Conservation (phyloP, 2,329 filamentous ascomycete genomes). For the Aureobasidium subglaciale region DNA sequence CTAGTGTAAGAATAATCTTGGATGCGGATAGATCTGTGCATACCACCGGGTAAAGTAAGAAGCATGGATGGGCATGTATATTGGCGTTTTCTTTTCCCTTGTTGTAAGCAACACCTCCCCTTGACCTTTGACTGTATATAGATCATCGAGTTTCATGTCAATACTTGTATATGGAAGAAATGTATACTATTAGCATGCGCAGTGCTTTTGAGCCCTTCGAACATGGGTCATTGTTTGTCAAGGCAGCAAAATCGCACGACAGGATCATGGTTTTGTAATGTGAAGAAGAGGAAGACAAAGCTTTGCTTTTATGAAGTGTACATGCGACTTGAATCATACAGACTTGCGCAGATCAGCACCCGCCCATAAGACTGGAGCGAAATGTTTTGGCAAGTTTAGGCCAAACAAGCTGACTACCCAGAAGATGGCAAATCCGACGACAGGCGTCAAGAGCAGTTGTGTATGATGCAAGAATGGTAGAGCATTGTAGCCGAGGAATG, state of each 20-base stretch:
- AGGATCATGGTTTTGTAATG: not conserved
- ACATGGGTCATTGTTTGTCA: no score
- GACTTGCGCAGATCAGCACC: conserved; percentile 34
- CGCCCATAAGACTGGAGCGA: conserved; percentile 45
- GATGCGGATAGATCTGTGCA: not conserved
- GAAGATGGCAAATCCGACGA: conserved; percentile 52
- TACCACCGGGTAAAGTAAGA: not conserved
- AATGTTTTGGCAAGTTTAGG: conserved; percentile 44
- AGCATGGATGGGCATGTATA: not conserved
- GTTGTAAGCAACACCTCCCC: not conserved
- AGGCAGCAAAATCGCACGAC: not conserved
- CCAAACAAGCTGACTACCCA: conserved; percentile 51
- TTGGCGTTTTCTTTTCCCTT: not conserved
- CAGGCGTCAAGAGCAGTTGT: conserved; percentile 56
- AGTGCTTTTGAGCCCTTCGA: no score
- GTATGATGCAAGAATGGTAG: conserved; percentile 62
- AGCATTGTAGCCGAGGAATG: conserved; percentile 62
- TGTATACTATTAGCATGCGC: no score
- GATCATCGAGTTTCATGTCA: no score
- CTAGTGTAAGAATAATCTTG: not conserved
- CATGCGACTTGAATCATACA: conserved; percentile 16
- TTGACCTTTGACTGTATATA: not conserved
- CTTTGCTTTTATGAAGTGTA: not conserved
- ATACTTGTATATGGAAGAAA: no score
- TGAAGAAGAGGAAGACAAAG: not conserved